Evolutionary conservation across 2,329 filamentous ascomycete species (phyloP).

Genomic region (Thelonectria discophora): DNA sequence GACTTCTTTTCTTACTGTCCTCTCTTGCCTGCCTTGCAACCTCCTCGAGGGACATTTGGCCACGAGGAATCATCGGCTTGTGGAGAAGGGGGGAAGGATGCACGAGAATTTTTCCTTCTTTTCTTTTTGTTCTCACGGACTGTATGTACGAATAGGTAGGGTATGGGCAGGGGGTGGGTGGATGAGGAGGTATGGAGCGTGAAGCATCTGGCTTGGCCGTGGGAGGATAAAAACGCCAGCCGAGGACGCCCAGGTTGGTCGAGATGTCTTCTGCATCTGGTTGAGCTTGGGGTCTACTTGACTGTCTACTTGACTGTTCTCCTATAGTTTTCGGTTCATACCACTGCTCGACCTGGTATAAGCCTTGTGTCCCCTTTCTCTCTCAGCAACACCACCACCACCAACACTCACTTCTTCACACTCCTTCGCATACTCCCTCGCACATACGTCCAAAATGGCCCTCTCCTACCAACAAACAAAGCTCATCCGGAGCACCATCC

Average conservation of each 20-base stretch:
- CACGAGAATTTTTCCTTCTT: constrained; percentile 22
- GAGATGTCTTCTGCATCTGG: constrained; percentile 21
- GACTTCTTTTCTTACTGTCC: constrained; percentile 32
- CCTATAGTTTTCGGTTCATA: constrained; percentile 6
- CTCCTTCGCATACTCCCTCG: constrained; percentile 10
- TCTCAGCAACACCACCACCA: constrained; percentile 3
- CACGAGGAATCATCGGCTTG: constrained; percentile 43
- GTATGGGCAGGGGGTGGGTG: too few species aligned
- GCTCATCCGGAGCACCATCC: constrained; percentile 75
- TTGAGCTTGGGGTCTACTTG: constrained; percentile 21
- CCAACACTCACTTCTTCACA: neutral
- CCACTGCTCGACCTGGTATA: constrained; percentile 5
- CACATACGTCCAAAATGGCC: constrained; percentile 45
- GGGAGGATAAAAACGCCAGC: constrained; percentile 38
- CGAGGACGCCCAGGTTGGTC: constrained; percentile 25
- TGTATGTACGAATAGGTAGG: too few species aligned
- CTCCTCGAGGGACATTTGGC: constrained; percentile 18
- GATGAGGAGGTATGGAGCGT: too few species aligned
- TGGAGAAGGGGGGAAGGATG: constrained; percentile 31
- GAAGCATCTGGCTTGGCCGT: constrained; percentile 24
- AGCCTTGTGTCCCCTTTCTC: neutral
- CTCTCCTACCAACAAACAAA: constrained; percentile 65
- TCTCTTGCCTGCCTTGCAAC: constrained; percentile 18
- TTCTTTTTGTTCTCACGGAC: constrained; percentile 31
- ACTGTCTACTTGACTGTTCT: constrained; percentile 2